Base-by-base conservation (phyloP, 176 grass and related monocot genomes). In the Carex myosuroides region DNA sequence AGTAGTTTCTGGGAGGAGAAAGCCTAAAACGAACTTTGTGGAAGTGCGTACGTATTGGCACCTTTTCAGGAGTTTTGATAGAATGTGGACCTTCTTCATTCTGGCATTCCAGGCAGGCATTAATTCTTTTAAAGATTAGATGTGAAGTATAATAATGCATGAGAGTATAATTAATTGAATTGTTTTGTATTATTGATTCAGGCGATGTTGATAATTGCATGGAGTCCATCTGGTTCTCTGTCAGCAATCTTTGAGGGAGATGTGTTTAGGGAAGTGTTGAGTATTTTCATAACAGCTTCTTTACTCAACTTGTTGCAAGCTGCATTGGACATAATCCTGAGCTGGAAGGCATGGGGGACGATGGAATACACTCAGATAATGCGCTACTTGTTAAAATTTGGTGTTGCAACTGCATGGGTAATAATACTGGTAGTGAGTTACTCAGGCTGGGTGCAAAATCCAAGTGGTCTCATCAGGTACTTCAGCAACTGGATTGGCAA, bases 181-280 rank as follows among this genome's bases (percentile, higher is more conserved):
- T 79, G 0, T 84, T 82, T 67, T 77, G 12, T 89, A 56, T 39
- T 39, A 39, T 39, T 39, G 37, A 39, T 91, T 1, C 81, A 99
- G 96, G 93, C 96, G 11, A 99, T 99, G 96, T 67, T 95, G 85
- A 95, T 95, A 89, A 84, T 99, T 90, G 96, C 93, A n/a, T 99
- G 96, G 92, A 98, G 92, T 82, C 79, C 88, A 68, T 85, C 84
- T 60, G 91, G 92, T 35, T 73, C 86, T 42, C 64, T 90, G 71
- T 82, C 87, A 84, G 72, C 86, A 91, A 90, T 93, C 62, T 89
- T 91, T 59, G 85, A 93, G 0, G 63, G 92, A 73, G 81, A 87
- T 70, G 89, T 99, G 84, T 95, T 99, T 88, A 92, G 29, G 90
- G 93, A 87, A 85, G 91, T 95, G 70, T 87, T 91, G 81, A 99